Evolutionary conservation across 306 rosid species (phyloP).

Genomic region (Coriaria nepalensis): DNA sequence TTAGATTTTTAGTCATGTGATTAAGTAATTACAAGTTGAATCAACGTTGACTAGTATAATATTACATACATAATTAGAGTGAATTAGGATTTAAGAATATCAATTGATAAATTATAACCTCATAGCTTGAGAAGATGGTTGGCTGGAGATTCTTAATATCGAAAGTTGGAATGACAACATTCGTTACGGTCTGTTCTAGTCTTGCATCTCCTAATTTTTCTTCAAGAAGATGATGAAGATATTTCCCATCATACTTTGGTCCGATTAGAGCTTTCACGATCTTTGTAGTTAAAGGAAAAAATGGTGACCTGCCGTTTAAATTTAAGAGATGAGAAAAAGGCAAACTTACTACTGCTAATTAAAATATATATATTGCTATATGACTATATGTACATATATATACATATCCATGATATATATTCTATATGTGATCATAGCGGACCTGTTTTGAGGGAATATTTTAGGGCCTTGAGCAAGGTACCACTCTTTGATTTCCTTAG

Average conservation of each 20-base stretch:
- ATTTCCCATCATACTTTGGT: constrained; percentile 43
- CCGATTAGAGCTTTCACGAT: constrained; percentile 12
- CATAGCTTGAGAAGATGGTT: constrained; percentile 41
- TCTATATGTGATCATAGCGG: too few relatives aligned
- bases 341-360: too few relatives aligned
- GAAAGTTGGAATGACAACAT: constrained; percentile 39
- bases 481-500: constrained; percentile 43
- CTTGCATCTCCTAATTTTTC: constrained; percentile 20
- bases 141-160: constrained; percentile 52
- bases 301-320: not conserved
- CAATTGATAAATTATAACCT: constrained; percentile 12
- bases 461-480: constrained; percentile 36
- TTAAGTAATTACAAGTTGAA: too few relatives aligned
- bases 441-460: constrained; percentile 41
- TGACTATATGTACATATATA: too few relatives aligned
- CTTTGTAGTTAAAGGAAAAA: not conserved
- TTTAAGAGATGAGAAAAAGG: not conserved
- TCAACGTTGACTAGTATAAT: too few relatives aligned
- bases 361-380: not conserved
- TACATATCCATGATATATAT: too few relatives aligned
- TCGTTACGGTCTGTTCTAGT: constrained; percentile 30
- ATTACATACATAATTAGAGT: too few relatives aligned
- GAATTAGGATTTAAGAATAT: too few relatives aligned
- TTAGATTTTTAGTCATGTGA: not conserved
- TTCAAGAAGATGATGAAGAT: constrained; percentile 19